phyloP scores from a whole-genome alignment of 108 stramenopile species.

The Skeletonema potamos region DNA sequence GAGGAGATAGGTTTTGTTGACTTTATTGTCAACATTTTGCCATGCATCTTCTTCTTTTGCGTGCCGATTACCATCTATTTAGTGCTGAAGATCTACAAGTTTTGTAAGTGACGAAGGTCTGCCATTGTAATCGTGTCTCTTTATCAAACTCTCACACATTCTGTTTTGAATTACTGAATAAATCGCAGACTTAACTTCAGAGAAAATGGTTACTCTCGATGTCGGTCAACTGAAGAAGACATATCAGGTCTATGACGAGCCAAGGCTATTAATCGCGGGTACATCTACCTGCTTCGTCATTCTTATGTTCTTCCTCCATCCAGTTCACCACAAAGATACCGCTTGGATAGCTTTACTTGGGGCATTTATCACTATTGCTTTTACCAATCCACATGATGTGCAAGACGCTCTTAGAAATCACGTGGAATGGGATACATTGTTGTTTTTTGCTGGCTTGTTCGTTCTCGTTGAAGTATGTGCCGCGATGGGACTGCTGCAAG shows the following conservation, averaged over 20 bases:
- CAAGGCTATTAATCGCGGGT: slow-evolving; percentile 48
- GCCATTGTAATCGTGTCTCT: neutral
- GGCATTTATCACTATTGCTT: slow-evolving; percentile 61
- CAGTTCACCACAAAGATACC: slow-evolving; percentile 72
- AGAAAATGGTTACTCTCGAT: slow-evolving; percentile 53
- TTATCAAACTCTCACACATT: neutral
- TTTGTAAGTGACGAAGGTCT: slow-evolving; percentile 9
- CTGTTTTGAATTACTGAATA: neutral
- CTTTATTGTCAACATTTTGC: slow-evolving; percentile 60
- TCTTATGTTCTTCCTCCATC: slow-evolving; percentile 67
- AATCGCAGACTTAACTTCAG: slow-evolving; percentile 1
- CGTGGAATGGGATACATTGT: slow-evolving; percentile 70
- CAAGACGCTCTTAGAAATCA: slow-evolving; percentile 64
- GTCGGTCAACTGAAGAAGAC: slow-evolving; percentile 44
- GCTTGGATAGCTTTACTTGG: slow-evolving; percentile 67
- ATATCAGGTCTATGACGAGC: slow-evolving; percentile 59
- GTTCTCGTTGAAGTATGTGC: slow-evolving; percentile 69
- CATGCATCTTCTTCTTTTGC: slow-evolving; percentile 56
- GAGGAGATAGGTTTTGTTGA: slow-evolving; percentile 68
- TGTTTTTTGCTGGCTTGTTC: slow-evolving; percentile 69
- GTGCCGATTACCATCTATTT: slow-evolving; percentile 48
- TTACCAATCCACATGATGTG: slow-evolving; percentile 70
- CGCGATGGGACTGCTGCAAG: slow-evolving; percentile 58
- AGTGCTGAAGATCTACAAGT: slow-evolving; percentile 45
- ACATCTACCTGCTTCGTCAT: slow-evolving; percentile 54